Conservation (phyloP, 2,329 filamentous ascomycete species). For the Coniella lustricola region DNA sequence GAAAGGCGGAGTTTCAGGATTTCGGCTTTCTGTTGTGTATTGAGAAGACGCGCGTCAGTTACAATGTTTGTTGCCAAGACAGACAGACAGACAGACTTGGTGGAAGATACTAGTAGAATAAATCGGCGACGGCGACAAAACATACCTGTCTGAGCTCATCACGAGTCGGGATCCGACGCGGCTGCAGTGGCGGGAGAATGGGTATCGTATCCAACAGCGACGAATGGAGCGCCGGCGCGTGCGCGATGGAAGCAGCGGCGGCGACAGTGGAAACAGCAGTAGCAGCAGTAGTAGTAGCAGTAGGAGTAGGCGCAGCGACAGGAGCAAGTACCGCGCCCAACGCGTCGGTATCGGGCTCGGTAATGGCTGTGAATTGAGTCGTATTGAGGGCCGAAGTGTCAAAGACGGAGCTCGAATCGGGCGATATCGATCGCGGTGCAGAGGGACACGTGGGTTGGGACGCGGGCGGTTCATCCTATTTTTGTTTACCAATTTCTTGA, state of each 20-base stretch:
- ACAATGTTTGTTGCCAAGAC: neutral
- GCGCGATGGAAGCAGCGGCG: neutral
- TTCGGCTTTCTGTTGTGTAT: conserved; percentile 48
- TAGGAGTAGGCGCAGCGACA: conserved; percentile 2
- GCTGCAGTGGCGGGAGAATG: conserved; percentile 17
- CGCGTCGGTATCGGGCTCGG: conserved; percentile 37
- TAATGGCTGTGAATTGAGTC: conserved; percentile 41
- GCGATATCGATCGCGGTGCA: conserved; percentile 25
- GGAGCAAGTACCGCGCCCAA: conserved; percentile 9
- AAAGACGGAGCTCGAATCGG: conserved; percentile 43
- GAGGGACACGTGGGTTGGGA: neutral
- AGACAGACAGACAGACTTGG: no score
- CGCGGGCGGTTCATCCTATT: conserved; percentile 11
- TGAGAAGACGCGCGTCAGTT: conserved; percentile 3
- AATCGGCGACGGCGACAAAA: neutral
- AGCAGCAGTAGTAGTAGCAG: conserved; percentile 13
- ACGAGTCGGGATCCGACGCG: conserved; percentile 33
- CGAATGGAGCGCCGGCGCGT: neutral
- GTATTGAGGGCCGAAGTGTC: conserved; percentile 40
- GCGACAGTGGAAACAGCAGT: neutral
- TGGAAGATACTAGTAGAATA: no score
- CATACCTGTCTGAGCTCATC: conserved; percentile 47
- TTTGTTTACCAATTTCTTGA: neutral
- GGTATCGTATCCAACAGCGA: neutral
- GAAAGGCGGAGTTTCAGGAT: conserved; percentile 61